Conservation (phyloP, 768 basidiomycete genomes). For the Xerocomellus chrysenteron region DNA sequence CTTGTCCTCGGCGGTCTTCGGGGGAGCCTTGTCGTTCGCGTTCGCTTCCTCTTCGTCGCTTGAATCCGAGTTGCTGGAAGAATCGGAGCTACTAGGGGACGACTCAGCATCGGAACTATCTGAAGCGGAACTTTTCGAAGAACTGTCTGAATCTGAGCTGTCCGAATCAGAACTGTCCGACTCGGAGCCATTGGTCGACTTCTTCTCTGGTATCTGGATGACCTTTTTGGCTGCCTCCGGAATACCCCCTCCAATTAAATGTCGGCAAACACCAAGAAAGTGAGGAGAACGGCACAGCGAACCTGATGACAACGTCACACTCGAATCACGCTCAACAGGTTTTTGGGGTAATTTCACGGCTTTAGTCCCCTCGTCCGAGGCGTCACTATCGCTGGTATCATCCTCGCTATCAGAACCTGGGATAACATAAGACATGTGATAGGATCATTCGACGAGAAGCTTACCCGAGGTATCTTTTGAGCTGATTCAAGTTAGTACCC, state of each 20-base stretch:
- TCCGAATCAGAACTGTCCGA: slow-evolving; percentile 18
- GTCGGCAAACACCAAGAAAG: neutral
- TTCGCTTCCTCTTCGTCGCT: slow-evolving; percentile 11
- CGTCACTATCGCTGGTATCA: slow-evolving; percentile 13
- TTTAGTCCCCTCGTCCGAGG: neutral
- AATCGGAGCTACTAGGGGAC: slow-evolving; percentile 11
- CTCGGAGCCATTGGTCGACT: neutral
- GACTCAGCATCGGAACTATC: slow-evolving; percentile 19
- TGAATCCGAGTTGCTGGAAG: slow-evolving; percentile 16
- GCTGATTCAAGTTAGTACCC: slow-evolving; percentile 11
- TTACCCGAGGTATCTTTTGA: slow-evolving; percentile 18
- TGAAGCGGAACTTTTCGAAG: slow-evolving; percentile 11
- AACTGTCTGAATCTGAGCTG: slow-evolving; percentile 15
- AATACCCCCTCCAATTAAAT: slow-evolving; percentile 14
- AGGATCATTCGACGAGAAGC: slow-evolving; percentile 8
- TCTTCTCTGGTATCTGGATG: slow-evolving; percentile 1
- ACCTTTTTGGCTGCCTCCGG: neutral
- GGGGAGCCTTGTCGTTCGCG: neutral
- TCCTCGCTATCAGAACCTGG: slow-evolving; percentile 19
- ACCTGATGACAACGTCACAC: slow-evolving; percentile 41
- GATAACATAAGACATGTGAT: neutral
- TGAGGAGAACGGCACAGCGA: neutral
- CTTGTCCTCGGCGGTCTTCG: neutral
- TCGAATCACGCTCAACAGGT: slow-evolving; percentile 35
- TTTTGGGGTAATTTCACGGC: slow-evolving; percentile 7